Percentiles rank a stretch among this genome's conserved stretches.
These are phyloP conservation scores for Hanseniaspora jakobsenii DNA, from an alignment of 805 yeast genomes.

Conservation along the genomic window DNA sequence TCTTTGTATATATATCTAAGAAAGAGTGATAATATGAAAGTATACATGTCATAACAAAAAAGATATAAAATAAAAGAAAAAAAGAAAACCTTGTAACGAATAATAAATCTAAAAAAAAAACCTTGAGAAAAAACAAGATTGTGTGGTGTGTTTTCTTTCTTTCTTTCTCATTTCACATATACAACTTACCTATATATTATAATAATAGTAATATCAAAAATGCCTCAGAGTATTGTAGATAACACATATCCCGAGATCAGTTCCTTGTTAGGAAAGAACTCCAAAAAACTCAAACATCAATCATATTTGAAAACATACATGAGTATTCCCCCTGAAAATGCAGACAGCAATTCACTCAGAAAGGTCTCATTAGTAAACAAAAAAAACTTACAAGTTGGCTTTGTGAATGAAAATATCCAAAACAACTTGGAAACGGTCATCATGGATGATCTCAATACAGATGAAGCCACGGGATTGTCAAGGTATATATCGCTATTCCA, in stretches of 20 bases:
- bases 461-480: background rate
- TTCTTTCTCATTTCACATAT: too few species aligned
- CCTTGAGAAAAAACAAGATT: too few species aligned
- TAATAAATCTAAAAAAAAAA: too few species aligned
- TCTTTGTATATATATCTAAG: too few species aligned
- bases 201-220: too few species aligned
- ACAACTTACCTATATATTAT: too few species aligned
- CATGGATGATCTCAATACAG: background rate
- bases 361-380: background rate
- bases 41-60: too few species aligned
- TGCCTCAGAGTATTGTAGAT: too few species aligned
- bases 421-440: background rate
- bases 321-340: conserved; percentile 8
- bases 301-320: conserved; percentile 7
- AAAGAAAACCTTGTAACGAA: too few species aligned
- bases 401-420: background rate
- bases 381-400: background rate
- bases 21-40: too few species aligned
- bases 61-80: too few species aligned
- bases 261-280: conserved; percentile 1
- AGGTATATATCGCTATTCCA: conserved; percentile 9
- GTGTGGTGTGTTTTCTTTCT: too few species aligned
- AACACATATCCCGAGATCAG: background rate
- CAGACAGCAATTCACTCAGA: background rate
- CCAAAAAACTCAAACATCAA: background rate